A percentile compares a stretch with the other conserved stretches of the same genome.
Conservation (phyloP, 148 eudicot genomes). For the Vaccinium corymbosum region DNA sequence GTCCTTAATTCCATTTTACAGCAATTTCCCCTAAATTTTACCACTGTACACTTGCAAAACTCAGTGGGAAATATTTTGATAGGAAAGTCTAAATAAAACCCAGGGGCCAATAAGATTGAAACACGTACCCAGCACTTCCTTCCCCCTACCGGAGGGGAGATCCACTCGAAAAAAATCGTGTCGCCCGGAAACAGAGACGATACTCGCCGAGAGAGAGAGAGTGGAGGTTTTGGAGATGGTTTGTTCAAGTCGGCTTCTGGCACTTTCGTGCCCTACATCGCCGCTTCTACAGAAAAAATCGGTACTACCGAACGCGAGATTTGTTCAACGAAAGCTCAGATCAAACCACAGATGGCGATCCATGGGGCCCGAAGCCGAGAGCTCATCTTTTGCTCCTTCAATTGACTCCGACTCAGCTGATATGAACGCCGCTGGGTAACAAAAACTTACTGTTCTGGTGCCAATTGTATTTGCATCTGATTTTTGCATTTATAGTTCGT, state of each 20-base stretch:
- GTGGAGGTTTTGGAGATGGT: slow-evolving; percentile 24
- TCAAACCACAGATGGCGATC: slow-evolving; percentile 36
- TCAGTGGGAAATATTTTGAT: no score
- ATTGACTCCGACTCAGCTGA: slow-evolving; percentile 38
- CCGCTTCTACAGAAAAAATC: slow-evolving; percentile 19
- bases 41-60: no score
- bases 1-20: no score
- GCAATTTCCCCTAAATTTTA: no score
- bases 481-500: background rate
- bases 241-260: slow-evolving; percentile 39
- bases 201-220: background rate
- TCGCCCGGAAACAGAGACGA: background rate
- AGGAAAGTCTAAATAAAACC: background rate
- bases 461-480: background rate
- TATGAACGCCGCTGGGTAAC: slow-evolving; percentile 35
- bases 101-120: background rate
- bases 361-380: slow-evolving; percentile 41
- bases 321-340: slow-evolving; percentile 22
- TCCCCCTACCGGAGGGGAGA: background rate
- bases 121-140: background rate
- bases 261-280: slow-evolving; percentile 26
- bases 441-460: background rate
- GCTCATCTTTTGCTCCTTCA: slow-evolving; percentile 33
- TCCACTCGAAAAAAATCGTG: background rate
- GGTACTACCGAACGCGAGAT: slow-evolving; percentile 14